Conservation (phyloP, 2,329 filamentous ascomycete genomes). For the Peltaster fructicola region DNA sequence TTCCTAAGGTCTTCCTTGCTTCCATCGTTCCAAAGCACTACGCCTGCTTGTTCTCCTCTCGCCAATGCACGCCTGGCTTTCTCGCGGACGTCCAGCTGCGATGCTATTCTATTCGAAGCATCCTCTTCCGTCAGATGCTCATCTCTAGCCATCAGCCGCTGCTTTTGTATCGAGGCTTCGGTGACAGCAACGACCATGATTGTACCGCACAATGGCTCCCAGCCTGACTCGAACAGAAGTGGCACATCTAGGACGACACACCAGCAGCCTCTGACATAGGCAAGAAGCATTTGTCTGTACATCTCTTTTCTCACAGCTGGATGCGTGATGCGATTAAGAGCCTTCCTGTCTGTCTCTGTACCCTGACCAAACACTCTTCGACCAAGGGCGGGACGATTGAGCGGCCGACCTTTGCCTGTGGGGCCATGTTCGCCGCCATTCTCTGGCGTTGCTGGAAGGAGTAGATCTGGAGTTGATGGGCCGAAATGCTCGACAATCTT, state of each 20-base stretch:
- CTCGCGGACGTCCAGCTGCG: slow-evolving; percentile 68
- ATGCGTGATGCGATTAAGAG: slow-evolving; percentile 81
- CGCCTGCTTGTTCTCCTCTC: slow-evolving; percentile 43
- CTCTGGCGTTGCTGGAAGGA: slow-evolving; percentile 39
- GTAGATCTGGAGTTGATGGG: slow-evolving; percentile 67
- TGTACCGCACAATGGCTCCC: slow-evolving; percentile 71
- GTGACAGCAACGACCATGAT: slow-evolving; percentile 74
- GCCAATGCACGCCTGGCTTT: slow-evolving; percentile 63
- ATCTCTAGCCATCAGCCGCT: slow-evolving; percentile 57
- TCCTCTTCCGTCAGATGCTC: slow-evolving; percentile 66
- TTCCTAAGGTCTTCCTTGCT: slow-evolving; percentile 49
- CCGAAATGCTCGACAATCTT: slow-evolving; percentile 70
- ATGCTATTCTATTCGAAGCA: slow-evolving; percentile 67
- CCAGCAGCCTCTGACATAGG: slow-evolving; percentile 63
- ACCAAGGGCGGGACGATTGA: slow-evolving; percentile 77
- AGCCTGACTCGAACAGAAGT: slow-evolving; percentile 71
- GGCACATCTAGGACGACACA: slow-evolving; percentile 87
- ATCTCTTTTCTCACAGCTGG: slow-evolving; percentile 75
- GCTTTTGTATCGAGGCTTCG: slow-evolving; percentile 69
- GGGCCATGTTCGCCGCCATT: slow-evolving; percentile 33
- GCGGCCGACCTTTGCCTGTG: slow-evolving; percentile 47
- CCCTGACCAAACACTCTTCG: slow-evolving; percentile 69
- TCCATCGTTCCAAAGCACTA: slow-evolving; percentile 84
- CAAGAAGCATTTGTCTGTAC: slow-evolving; percentile 52
- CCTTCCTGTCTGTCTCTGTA: slow-evolving; percentile 54